These are phyloP conservation scores for Phylloporus scabripes DNA, from an alignment of 768 basidiomycete species.

Conservation along the genomic window DNA sequence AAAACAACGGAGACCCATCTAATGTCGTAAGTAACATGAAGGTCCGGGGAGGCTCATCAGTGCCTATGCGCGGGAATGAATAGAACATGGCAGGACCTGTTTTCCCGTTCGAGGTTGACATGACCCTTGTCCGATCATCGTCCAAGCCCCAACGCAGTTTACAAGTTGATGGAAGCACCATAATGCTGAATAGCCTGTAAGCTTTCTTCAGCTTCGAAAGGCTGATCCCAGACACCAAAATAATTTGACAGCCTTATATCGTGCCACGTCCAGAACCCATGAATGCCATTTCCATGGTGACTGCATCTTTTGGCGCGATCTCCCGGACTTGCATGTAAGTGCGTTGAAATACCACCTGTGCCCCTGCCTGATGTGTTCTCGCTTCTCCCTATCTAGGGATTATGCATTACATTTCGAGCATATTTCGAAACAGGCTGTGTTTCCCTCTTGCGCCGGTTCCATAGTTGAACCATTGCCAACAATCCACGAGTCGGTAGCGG, in stretches of 20 bases:
- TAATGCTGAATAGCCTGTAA: no score
- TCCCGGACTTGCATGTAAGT: conserved; percentile 8
- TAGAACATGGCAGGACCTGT: no score
- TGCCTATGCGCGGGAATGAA: no score
- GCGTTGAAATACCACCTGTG: neutral
- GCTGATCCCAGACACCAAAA: neutral
- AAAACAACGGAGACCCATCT: no score
- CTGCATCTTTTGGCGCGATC: conserved; percentile 2
- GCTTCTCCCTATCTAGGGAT: neutral
- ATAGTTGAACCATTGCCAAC: neutral
- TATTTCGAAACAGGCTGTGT: neutral
- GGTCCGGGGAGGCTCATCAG: no score
- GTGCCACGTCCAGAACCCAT: neutral
- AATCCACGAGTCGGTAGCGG: neutral
- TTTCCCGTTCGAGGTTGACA: no score
- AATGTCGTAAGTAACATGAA: no score
- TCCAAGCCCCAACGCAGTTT: no score
- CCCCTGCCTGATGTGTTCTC: neutral
- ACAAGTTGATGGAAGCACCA: no score
- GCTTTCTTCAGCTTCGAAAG: no score
- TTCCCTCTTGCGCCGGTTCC: neutral
- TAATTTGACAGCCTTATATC: neutral
- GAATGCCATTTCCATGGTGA: conserved; percentile 3
- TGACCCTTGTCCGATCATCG: no score
- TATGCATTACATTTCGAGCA: conserved; percentile 4